Evolutionary conservation across 1,139 yeast species (phyloP).

Genomic region (Hanseniaspora uvarum): DNA sequence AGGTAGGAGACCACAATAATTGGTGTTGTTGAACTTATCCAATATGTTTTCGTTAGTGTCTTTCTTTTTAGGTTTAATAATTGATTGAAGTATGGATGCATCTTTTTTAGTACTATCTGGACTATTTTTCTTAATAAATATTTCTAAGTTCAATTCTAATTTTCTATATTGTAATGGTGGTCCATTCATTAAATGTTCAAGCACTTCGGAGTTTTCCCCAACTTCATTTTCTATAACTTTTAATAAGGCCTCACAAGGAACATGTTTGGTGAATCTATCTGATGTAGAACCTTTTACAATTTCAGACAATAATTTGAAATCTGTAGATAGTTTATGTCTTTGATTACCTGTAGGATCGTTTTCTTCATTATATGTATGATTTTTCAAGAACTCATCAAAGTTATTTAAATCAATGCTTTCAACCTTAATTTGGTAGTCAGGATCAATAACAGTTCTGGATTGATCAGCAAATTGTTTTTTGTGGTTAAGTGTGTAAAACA

Average conservation of each 20-base stretch:
- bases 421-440: neutral
- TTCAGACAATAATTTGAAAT: neutral
- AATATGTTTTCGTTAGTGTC: neutral
- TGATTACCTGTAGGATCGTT: neutral
- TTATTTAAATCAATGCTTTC: neutral
- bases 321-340: neutral
- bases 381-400: neutral
- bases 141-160: constrained; percentile 4
- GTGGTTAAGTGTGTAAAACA: neutral
- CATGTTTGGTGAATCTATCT: neutral
- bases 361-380: neutral
- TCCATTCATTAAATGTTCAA: neutral
- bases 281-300: neutral
- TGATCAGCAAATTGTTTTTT: neutral
- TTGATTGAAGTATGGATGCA: neutral
- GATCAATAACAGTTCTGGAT: neutral
- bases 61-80: neutral
- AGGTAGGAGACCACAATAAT: constrained; percentile 77
- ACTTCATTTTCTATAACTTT: neutral
- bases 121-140: neutral
- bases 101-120: constrained; percentile 1
- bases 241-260: neutral
- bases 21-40: constrained; percentile 60
- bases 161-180: constrained; percentile 17
- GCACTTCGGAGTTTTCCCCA: neutral